Evolutionary conservation across 1,139 yeast species (phyloP).

Genomic region (Candida pseudoviswanathii): DNA sequence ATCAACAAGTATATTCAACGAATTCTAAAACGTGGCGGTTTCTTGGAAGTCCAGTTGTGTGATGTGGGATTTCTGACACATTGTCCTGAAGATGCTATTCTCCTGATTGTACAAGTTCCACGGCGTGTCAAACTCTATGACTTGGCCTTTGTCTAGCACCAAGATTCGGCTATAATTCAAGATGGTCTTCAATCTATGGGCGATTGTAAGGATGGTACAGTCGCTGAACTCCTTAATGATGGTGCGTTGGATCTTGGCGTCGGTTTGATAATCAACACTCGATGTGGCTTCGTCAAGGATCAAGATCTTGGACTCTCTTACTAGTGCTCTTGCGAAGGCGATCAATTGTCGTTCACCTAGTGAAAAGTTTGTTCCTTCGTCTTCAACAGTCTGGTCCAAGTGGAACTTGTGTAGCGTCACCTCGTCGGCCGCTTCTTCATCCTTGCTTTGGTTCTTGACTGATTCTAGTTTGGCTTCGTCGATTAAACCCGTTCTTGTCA

Average conservation of each 20-base stretch:
- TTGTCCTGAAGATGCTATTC: constrained; percentile 41
- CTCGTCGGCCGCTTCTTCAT: constrained; percentile 25
- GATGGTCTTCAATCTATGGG: constrained; percentile 57
- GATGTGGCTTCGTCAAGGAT: constrained; percentile 61
- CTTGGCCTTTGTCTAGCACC: constrained; percentile 52
- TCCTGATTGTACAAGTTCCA: constrained; percentile 34
- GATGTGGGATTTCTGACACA: constrained; percentile 42
- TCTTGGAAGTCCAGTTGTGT: constrained; percentile 20
- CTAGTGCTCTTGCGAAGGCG: constrained; percentile 56
- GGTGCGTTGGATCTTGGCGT: constrained; percentile 50
- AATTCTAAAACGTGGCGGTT: neutral
- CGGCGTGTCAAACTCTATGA: constrained; percentile 53
- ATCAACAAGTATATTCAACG: no score
- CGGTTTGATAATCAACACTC: constrained; percentile 59
- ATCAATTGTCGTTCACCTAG: constrained; percentile 57
- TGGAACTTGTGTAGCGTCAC: constrained; percentile 44
- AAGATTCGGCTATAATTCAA: constrained; percentile 52
- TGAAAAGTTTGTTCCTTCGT: constrained; percentile 56
- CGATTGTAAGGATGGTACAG: constrained; percentile 57
- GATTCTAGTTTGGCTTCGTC: constrained; percentile 22
- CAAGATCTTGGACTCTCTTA: constrained; percentile 50
- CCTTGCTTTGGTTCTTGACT: constrained; percentile 23
- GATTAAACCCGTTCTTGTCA: constrained; percentile 47
- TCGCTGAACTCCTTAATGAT: constrained; percentile 45
- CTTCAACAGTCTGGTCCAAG: constrained; percentile 53